Evolutionary conservation across 129 eudicot genomes (phyloP).

Genomic region (Centella asiatica): DNA sequence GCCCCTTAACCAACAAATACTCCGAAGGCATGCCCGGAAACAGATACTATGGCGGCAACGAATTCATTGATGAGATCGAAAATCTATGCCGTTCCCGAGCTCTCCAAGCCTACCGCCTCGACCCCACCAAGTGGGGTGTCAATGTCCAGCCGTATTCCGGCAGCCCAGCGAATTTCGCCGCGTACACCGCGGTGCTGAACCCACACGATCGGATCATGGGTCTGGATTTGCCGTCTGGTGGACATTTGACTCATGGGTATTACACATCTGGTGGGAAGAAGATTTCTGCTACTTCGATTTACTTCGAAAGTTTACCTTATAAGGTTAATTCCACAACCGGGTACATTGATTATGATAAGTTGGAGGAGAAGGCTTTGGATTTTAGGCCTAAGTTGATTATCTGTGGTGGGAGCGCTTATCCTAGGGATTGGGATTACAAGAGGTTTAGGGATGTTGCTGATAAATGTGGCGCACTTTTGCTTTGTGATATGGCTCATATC

Average conservation of each 20-base stretch:
- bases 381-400: conserved; percentile 94
- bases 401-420: conserved; percentile 96
- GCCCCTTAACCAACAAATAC: conserved; percentile 84
- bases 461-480: conserved; percentile 77
- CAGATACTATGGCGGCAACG: conserved; percentile 98
- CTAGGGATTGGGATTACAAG: conserved; percentile 94
- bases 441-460: conserved; percentile 69
- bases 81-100: conserved; percentile 77
- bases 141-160: conserved; percentile 95
- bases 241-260: conserved; percentile 93
- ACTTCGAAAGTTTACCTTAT: conserved; percentile 95
- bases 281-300: conserved; percentile 85
- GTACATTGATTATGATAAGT: conserved; percentile 70
- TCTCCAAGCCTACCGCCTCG: conserved; percentile 55
- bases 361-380: conserved; percentile 96
- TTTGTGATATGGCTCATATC: conserved; percentile 97
- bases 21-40: conserved; percentile 98
- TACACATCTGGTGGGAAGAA: conserved; percentile 84
- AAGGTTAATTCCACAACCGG: conserved; percentile 81
- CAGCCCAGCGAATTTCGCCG: conserved; percentile 90
- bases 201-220: conserved; percentile 98
- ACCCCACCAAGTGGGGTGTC: conserved; percentile 85
- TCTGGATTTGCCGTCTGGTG: conserved; percentile 86
- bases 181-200: conserved; percentile 71
- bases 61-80: conserved; percentile 79